Evolutionary conservation across 306 rosid species (phyloP), one percentile per base, ranked within the genome.

Genomic region (Glycyrrhiza uralensis): DNA sequence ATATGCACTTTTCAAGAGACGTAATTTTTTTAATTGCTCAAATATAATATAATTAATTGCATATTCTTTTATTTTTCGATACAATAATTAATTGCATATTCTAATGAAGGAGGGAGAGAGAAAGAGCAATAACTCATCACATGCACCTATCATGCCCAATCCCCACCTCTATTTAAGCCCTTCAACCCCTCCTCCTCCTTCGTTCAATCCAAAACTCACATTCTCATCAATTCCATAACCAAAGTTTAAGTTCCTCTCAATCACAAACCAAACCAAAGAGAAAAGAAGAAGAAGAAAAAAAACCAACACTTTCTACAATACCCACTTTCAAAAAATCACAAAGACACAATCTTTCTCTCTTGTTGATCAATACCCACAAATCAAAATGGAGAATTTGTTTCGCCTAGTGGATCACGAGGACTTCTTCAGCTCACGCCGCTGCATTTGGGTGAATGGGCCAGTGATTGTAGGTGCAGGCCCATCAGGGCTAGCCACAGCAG

Each of bases 401-500:
- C 89, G 89, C 61, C 69, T 81, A 36, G 76, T 33, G 5, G 96
- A 90, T 69, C 63, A 83, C 10, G 72, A 89, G 6, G 89, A 89
- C 46, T 73, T 78, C 18, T 64, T 87, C n/a, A n/a, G n/a, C 71
- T 83, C 90, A 2, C 80, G 91, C 8, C 87, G 94, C n/a, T 87
- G 89, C 80, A 71, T 87, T 50, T 85, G 96, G 87, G 88, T 93
- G 6, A 91, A 91, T 51, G 98, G 98, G 4, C 98, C 98, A 5
- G 85, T 91, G 1, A 93, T 93, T 32, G 89, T 93, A 42, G 98
- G 98, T 2, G 98, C 98, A 23, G 98, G 98, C 8, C 98, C 98
- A 0, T 83, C 98, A 0, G 98, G 98, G 0, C 75, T 93, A 0
- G 97, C 98, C 74, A 89, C 98, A 1, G 98, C 94, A 1, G 98